phyloP scores from a whole-genome alignment of 1,284 basidiomycete genomes.

The Quambalaria eucalypti region DNA sequence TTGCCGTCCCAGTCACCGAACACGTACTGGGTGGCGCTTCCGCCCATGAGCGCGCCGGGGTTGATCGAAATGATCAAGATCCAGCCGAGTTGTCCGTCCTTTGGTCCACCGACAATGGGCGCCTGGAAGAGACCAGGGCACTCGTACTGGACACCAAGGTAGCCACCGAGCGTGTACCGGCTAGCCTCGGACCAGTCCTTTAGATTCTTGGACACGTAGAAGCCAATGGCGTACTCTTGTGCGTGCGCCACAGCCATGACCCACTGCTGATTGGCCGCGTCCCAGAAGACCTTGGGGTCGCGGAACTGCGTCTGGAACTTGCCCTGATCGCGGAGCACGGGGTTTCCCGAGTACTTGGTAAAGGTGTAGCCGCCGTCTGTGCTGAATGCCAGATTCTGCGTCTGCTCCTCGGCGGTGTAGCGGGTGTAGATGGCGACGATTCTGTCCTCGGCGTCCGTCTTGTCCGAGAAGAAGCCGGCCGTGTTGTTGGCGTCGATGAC shows the following conservation, averaged over 20 bases:
- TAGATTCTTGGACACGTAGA: constrained; percentile 48
- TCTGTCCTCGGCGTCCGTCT: constrained; percentile 32
- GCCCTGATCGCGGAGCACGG: constrained; percentile 39
- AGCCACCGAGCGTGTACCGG: constrained; percentile 40
- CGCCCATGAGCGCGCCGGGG: constrained; percentile 42
- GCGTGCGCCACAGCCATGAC: constrained; percentile 49
- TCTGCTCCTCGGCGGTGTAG: constrained; percentile 45
- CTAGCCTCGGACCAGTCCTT: constrained; percentile 48
- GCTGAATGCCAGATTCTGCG: constrained; percentile 48
- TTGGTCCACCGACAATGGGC: constrained; percentile 37
- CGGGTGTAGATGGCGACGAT: constrained; percentile 51
- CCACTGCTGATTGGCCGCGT: constrained; percentile 44
- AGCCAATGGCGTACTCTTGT: constrained; percentile 45
- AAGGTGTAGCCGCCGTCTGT: constrained; percentile 49
- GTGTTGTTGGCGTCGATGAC: constrained; percentile 50
- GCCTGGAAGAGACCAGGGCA: constrained; percentile 46
- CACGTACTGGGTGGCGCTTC: constrained; percentile 47
- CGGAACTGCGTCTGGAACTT: constrained; percentile 47
- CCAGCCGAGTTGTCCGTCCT: constrained; percentile 28
- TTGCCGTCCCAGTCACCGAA: constrained; percentile 48
- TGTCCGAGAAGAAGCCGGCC: constrained; percentile 49
- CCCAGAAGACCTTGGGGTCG: constrained; percentile 50
- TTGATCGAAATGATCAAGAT: constrained; percentile 35
- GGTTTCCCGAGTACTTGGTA: constrained; percentile 45
- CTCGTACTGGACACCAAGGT: constrained; percentile 48